phyloP scores from a whole-genome alignment of 2,329 filamentous ascomycete genomes.

The Cercospora sp. region DNA sequence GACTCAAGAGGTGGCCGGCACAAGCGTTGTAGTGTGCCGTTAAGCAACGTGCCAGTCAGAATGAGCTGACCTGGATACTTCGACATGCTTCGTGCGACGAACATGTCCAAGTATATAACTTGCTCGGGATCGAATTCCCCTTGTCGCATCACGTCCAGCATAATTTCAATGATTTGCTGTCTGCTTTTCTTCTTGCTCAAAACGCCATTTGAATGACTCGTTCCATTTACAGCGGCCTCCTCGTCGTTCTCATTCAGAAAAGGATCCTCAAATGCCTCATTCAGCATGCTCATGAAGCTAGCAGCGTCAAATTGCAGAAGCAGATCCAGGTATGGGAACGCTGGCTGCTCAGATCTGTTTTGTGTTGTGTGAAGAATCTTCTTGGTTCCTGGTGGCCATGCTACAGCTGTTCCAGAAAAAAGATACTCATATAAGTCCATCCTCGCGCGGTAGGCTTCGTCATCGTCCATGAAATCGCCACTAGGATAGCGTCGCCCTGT shows the following conservation, averaged over 20 bases:
- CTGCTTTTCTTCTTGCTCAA: constrained; percentile 61
- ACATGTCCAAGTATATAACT: constrained; percentile 97
- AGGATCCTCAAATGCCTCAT: constrained; percentile 93
- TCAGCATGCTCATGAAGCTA: constrained; percentile 90
- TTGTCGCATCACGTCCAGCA: constrained; percentile 85
- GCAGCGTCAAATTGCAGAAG: constrained; percentile 86
- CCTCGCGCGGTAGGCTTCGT: constrained; percentile 74
- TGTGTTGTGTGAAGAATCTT: constrained; percentile 61
- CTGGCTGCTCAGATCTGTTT: constrained; percentile 61
- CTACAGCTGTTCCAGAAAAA: constrained; percentile 77
- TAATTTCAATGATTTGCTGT: constrained; percentile 87
- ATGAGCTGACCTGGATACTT: constrained; percentile 97
- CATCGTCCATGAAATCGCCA: constrained; percentile 70
- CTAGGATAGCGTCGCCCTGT: constrained; percentile 92
- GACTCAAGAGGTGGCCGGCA: constrained; percentile 80
- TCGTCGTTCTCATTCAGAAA: constrained; percentile 75
- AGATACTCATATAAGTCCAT: constrained; percentile 89
- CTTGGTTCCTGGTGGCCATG: constrained; percentile 68
- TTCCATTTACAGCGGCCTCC: constrained; percentile 43
- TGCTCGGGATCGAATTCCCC: constrained; percentile 74
- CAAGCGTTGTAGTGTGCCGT: constrained; percentile 75
- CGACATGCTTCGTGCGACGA: constrained; percentile 89
- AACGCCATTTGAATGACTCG: constrained; percentile 30
- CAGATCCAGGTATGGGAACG: constrained; percentile 81
- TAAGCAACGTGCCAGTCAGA: constrained; percentile 80